A percentile compares a stretch with the other conserved stretches of the same genome.
phyloP scores from a whole-genome alignment of 352 stramenopile genomes.

The Globisporangium barbulae region DNA sequence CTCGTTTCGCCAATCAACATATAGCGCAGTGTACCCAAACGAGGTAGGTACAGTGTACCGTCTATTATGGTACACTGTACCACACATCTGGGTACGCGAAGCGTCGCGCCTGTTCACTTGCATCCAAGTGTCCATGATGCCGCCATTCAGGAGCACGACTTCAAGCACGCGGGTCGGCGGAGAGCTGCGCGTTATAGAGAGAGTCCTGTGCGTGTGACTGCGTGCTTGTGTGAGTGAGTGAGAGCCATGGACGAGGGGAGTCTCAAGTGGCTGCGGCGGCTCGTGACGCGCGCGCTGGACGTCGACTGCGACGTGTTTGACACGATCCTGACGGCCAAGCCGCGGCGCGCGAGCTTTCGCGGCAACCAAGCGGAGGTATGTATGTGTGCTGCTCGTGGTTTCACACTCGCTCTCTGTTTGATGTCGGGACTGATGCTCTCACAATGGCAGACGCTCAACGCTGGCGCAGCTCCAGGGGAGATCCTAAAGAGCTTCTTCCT shows the following conservation, averaged over 20 bases:
- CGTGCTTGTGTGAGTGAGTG: not conserved
- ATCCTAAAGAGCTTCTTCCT: slow-evolving; percentile 61
- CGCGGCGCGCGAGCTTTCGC: slow-evolving; percentile 25
- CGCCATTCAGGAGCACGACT: no score
- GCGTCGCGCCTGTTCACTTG: slow-evolving; percentile 7
- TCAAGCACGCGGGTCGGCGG: no score
- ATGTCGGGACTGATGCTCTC: not conserved
- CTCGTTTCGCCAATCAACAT: no score
- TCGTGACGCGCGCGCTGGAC: slow-evolving; percentile 62
- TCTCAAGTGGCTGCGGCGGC: slow-evolving; percentile 53
- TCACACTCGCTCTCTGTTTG: not conserved
- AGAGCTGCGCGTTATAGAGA: not conserved
- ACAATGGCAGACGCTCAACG: slow-evolving; percentile 18
- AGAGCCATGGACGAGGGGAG: slow-evolving; percentile 48
- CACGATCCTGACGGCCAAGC: slow-evolving; percentile 35
- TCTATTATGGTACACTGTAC: not conserved
- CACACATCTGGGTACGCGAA: not conserved
- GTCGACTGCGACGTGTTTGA: slow-evolving; percentile 55
- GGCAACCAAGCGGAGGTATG: slow-evolving; percentile 38
- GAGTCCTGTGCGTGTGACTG: not conserved
- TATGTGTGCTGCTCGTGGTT: not conserved
- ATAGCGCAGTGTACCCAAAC: no score
- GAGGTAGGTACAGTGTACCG: no score
- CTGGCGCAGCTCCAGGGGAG: slow-evolving; percentile 25
- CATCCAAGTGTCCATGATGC: not conserved